These are phyloP conservation scores for Phytophthora sojae DNA, from an alignment of 352 stramenopile species.

Conservation along the genomic window DNA sequence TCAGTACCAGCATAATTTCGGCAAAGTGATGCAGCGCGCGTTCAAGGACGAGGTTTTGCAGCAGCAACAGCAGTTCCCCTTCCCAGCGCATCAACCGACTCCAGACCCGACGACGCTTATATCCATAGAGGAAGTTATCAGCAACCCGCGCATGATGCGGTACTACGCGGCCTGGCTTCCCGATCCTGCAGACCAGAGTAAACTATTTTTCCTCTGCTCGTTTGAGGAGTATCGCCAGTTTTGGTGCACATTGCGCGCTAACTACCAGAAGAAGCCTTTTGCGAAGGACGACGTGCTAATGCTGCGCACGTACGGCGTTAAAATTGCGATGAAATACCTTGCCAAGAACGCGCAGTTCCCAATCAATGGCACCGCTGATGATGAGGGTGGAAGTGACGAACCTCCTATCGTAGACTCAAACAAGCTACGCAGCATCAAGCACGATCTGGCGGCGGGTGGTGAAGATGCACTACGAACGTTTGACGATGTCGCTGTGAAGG, in stretches of 20 bases:
- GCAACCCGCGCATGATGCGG: slow-evolving; percentile 82
- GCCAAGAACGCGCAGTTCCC: slow-evolving; percentile 82
- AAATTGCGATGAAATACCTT: slow-evolving; percentile 89
- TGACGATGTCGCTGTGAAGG: slow-evolving; percentile 74
- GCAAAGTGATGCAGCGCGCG: slow-evolving; percentile 68
- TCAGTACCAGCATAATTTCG: slow-evolving; percentile 79
- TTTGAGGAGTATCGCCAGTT: slow-evolving; percentile 82
- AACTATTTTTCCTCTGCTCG: slow-evolving; percentile 84
- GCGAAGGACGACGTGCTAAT: slow-evolving; percentile 88
- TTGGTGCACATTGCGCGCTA: slow-evolving; percentile 72
- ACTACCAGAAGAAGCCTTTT: slow-evolving; percentile 72
- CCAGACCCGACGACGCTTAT: slow-evolving; percentile 62
- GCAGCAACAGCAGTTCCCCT: slow-evolving; percentile 41
- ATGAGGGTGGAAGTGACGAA: slow-evolving; percentile 36
- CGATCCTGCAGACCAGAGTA: slow-evolving; percentile 66
- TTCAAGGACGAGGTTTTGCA: slow-evolving; percentile 69
- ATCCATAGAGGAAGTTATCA: slow-evolving; percentile 82
- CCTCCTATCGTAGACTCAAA: slow-evolving; percentile 62
- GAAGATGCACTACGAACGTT: slow-evolving; percentile 87
- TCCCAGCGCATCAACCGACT: slow-evolving; percentile 38
- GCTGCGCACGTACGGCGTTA: slow-evolving; percentile 85
- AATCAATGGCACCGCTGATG: slow-evolving; percentile 49
- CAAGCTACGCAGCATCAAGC: slow-evolving; percentile 77
- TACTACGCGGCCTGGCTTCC: slow-evolving; percentile 78
- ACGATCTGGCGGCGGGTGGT: slow-evolving; percentile 75